Evolutionary conservation across 495 filamentous ascomycete genomes (phyloP).

Genomic region (Mycothermus thermophilus): DNA sequence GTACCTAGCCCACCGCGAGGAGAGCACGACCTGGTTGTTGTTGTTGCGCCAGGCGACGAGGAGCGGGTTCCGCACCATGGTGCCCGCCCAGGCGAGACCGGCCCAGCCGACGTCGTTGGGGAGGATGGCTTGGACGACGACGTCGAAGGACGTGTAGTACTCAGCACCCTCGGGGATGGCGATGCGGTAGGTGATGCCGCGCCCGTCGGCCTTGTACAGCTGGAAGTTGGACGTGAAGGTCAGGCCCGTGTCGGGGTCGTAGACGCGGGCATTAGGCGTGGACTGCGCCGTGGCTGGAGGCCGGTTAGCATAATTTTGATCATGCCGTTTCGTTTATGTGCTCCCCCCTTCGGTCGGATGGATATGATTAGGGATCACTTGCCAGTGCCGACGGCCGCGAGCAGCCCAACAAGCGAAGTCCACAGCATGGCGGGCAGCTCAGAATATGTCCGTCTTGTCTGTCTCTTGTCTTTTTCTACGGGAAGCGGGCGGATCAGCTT

Average conservation of each 20-base stretch:
- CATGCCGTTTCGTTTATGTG: too few species aligned
- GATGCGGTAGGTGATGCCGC: constrained; percentile 25
- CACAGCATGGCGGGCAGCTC: constrained; percentile 14
- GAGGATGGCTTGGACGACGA: constrained; percentile 30
- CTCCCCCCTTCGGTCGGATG: too few species aligned
- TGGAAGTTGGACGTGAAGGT: constrained; percentile 30
- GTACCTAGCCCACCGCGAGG: constrained; percentile 26
- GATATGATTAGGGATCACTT: too few species aligned
- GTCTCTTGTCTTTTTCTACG: too few species aligned
- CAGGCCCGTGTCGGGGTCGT: constrained; percentile 37
- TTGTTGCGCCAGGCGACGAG: constrained; percentile 23
- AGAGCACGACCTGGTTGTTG: constrained; percentile 15
- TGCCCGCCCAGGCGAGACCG: constrained; percentile 29
- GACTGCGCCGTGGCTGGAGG: constrained; percentile 11
- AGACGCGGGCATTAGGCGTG: constrained; percentile 19
- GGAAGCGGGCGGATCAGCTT: constrained; percentile 2
- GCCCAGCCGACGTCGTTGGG: constrained; percentile 30
- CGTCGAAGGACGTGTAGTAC: constrained; percentile 20
- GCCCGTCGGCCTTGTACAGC: constrained; percentile 23
- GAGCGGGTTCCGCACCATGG: constrained; percentile 29
- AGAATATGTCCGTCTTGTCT: too few species aligned
- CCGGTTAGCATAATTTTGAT: constrained; percentile 10
- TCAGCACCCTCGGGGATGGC: constrained; percentile 23
- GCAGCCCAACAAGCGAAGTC: constrained; percentile 12
- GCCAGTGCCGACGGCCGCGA: constrained; percentile 12